Evolutionary conservation across 495 filamentous ascomycete species (phyloP), one percentile per base, ranked within the genome.

Genomic region (Neurospora sp.): DNA sequence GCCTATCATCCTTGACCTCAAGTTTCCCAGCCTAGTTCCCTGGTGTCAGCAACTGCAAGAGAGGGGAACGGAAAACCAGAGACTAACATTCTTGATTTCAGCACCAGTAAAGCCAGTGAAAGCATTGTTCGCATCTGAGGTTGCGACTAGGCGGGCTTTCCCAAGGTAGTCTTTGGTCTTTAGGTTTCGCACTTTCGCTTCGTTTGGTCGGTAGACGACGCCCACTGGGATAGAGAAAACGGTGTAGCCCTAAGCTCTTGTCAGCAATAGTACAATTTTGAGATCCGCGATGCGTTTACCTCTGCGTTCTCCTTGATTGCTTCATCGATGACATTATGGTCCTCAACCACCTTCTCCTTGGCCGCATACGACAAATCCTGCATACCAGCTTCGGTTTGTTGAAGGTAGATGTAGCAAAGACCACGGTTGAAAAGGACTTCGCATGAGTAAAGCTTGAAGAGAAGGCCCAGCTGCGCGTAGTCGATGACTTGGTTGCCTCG

Each of bases 201-300:
- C 93, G 80, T 97, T 98, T 41, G 96, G 96, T 68, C 96, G 88
- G 83, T 98, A 99, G 61, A 99, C 85, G 48, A 98, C 90, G 18
- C 96, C 96, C 40, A 98, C 94, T 2, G 96, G 96, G 59, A 99
- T 98, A 3, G 96, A 99, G 85, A 99, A 99, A 14, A 99, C 96
- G 1, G 96, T 99, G 78, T 98, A 99, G 68, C 94, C 95, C 95
- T 97, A 71, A 14, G 6, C 44, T 69, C 9, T 40, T 42, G 74
- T 83, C 71, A 83, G 75, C 41, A 10, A 22, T 70, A 14, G 22
- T 14, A 48, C 80, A 73, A 79, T 74, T 70, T 20, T 20, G 48
- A 2, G 22, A 5, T 0, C 20, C 61, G 20, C 37, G 70, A 35
- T 71, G 53, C 27, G 53, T 86, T 61, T 86, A 96, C 94, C 85